Evolutionary conservation across 1,284 basidiomycete genomes (phyloP).

Genomic region (Malassezia yamatoensis): DNA sequence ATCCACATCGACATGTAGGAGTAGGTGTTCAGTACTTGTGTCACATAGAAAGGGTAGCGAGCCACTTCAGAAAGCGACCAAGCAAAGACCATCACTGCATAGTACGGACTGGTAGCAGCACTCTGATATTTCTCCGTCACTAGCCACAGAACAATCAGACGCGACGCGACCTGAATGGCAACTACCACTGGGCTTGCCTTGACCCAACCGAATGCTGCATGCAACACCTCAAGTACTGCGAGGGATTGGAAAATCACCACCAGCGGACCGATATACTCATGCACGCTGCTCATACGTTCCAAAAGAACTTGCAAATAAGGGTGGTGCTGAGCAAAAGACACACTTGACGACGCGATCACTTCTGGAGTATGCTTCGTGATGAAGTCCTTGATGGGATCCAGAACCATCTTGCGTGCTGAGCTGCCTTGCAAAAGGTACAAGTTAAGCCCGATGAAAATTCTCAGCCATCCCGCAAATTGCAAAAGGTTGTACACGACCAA

Average conservation of each 20-base stretch:
- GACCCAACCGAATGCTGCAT: conserved; percentile 73
- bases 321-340: conserved; percentile 22
- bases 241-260: conserved; percentile 33
- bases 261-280: conserved; percentile 29
- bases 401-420: conserved; percentile 1
- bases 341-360: conserved; percentile 22
- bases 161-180: conserved; percentile 70
- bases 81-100: conserved; percentile 81
- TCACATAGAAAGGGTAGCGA: conserved; percentile 82
- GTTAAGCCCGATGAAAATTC: conserved; percentile 6
- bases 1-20: conserved; percentile 36
- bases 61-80: conserved; percentile 88
- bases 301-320: conserved; percentile 23
- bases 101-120: conserved; percentile 59
- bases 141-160: conserved; percentile 77
- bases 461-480: conserved; percentile 11
- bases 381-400: conserved; percentile 1
- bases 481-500: conserved; percentile 15
- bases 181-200: conserved; percentile 72
- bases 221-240: conserved; percentile 51
- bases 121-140: conserved; percentile 35
- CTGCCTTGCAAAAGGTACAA: conserved; percentile 9
- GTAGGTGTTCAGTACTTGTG: conserved; percentile 52
- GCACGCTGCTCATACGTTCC: conserved; percentile 25
- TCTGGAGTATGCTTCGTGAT: conserved; percentile 20